Conservation (phyloP, 1,284 basidiomycete species). For the Butyriboletus appendiculatus region DNA sequence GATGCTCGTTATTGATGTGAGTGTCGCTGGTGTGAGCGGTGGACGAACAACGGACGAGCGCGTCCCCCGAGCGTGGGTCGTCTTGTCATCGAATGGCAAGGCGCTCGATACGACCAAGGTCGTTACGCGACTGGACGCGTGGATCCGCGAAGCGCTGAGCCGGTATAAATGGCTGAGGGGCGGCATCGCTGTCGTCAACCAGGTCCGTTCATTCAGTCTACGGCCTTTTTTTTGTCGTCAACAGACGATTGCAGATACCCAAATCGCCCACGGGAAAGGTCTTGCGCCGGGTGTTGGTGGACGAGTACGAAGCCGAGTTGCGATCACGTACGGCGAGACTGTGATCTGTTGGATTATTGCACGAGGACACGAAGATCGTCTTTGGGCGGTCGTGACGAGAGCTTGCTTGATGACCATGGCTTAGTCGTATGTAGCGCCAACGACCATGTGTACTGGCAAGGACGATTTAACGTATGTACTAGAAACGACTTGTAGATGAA, state of each 20-base stretch:
- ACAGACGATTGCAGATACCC: constrained; percentile 50
- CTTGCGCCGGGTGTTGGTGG: constrained; percentile 56
- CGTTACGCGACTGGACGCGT: constrained; percentile 51
- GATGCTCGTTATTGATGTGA: constrained; percentile 56
- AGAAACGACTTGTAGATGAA: too few species aligned
- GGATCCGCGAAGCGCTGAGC: constrained; percentile 62
- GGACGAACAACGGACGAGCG: constrained; percentile 67
- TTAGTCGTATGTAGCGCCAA: too few species aligned
- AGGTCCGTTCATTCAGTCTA: constrained; percentile 43
- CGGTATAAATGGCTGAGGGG: constrained; percentile 73
- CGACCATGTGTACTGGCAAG: too few species aligned
- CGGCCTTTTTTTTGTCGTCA: not conserved
- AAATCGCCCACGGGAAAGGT: constrained; percentile 73
- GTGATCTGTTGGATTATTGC: constrained; percentile 1
- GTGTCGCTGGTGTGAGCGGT: constrained; percentile 70
- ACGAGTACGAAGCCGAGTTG: constrained; percentile 47
- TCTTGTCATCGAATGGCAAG: constrained; percentile 55
- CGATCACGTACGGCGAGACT: constrained; percentile 19
- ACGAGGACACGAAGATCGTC: not conserved
- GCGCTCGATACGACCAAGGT: constrained; percentile 45
- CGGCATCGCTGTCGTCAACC: constrained; percentile 61
- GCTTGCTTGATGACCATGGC: not conserved
- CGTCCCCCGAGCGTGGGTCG: constrained; percentile 73
- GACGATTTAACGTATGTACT: too few species aligned
- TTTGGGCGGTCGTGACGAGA: not conserved